Evolutionary conservation across 1,139 yeast species (phyloP).

Genomic region (Meyerozyma sp.): DNA sequence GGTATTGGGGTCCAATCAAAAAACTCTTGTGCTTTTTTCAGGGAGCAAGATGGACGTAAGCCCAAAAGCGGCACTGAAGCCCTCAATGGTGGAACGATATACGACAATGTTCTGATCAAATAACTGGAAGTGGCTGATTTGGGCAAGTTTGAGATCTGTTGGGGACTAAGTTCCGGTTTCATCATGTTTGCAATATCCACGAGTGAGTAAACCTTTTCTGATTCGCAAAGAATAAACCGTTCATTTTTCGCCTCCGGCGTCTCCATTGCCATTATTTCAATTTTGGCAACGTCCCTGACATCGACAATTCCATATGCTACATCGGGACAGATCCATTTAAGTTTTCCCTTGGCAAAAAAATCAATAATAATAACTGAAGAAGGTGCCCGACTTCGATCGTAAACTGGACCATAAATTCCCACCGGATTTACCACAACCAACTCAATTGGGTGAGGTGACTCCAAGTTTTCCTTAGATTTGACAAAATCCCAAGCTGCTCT

Average conservation of each 20-base stretch:
- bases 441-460: background rate
- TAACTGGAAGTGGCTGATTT: background rate
- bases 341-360: slow-evolving; percentile 1
- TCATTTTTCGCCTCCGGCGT: slow-evolving; percentile 17
- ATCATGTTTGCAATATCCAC: background rate
- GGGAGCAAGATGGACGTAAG: background rate
- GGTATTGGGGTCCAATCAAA: slow-evolving; percentile 7
- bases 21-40: slow-evolving; percentile 3
- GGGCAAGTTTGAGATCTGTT: background rate
- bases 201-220: background rate
- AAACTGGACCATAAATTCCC: slow-evolving; percentile 3
- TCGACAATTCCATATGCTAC: slow-evolving; percentile 3
- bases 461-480: background rate
- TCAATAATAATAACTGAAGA: background rate
- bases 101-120: background rate
- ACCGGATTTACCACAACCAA: slow-evolving; percentile 3
- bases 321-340: slow-evolving; percentile 5
- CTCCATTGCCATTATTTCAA: slow-evolving; percentile 18
- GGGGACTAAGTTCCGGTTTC: background rate
- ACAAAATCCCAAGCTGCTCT: slow-evolving; percentile 14
- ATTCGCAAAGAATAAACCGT: slow-evolving; percentile 19
- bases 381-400: background rate
- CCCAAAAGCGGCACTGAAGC: background rate
- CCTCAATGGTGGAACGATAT: background rate
- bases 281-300: slow-evolving; percentile 6